These are phyloP conservation scores for Naganishia vaughanmartiniae DNA, from an alignment of 768 basidiomycete genomes.

Conservation along the genomic window DNA sequence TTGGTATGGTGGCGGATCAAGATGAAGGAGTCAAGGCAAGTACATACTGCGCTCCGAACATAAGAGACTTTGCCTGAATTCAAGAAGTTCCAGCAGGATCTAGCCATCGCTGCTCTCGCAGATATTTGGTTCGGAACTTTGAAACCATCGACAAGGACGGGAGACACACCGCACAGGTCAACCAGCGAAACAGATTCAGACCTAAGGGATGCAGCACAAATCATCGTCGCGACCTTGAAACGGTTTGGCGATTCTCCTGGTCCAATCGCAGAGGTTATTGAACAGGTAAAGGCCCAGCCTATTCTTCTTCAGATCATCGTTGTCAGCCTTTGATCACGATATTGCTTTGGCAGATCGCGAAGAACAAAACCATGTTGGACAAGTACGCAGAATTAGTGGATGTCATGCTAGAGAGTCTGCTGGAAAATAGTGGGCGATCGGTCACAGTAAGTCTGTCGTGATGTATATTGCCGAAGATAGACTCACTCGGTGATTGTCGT, in stretches of 20 bases:
- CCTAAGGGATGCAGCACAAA: background rate
- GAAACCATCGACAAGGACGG: background rate
- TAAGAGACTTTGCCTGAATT: slow-evolving; percentile 7
- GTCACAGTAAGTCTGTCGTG: background rate
- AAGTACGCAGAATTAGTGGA: slow-evolving; percentile 26
- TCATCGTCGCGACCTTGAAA: slow-evolving; percentile 20
- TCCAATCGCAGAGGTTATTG: slow-evolving; percentile 17
- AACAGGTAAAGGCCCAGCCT: slow-evolving; percentile 7
- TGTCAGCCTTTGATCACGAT: background rate
- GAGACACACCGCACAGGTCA: slow-evolving; percentile 13
- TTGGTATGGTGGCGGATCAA: slow-evolving; percentile 82
- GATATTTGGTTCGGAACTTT: slow-evolving; percentile 74
- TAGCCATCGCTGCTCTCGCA: slow-evolving; percentile 83
- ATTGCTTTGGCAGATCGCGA: slow-evolving; percentile 10
- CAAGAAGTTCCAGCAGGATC: slow-evolving; percentile 56
- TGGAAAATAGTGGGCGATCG: slow-evolving; percentile 6
- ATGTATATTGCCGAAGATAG: background rate
- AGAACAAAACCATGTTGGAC: slow-evolving; percentile 8
- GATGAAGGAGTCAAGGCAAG: slow-evolving; percentile 81
- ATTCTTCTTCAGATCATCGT: too few species aligned
- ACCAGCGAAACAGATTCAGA: slow-evolving; percentile 13
- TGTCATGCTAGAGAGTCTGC: slow-evolving; percentile 24
- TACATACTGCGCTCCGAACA: background rate
- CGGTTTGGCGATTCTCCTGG: slow-evolving; percentile 13
- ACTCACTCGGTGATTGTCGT: background rate